Evolutionary conservation across 2,329 filamentous ascomycete genomes (phyloP).

Genomic region (Microdochium trichocladiopsis): DNA sequence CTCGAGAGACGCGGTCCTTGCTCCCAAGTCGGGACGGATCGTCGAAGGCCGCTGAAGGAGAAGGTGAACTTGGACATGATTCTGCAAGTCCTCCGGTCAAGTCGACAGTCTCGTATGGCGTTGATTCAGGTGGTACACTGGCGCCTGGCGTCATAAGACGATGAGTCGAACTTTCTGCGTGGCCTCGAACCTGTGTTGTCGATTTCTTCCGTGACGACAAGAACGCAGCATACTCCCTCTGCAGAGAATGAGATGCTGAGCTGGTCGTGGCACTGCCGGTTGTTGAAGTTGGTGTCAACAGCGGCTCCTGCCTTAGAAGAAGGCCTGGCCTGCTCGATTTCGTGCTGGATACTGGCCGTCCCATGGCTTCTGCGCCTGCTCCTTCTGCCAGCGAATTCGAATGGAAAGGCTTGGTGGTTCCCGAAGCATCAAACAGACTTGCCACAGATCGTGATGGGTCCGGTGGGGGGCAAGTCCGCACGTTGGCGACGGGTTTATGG

Average conservation of each 20-base stretch:
- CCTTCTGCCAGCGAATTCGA: constrained; percentile 10
- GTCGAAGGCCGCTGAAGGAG: constrained; percentile 13
- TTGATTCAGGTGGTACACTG: constrained; percentile 17
- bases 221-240: constrained; percentile 26
- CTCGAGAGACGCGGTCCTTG: no score
- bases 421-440: constrained; percentile 3
- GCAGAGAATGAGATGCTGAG: constrained; percentile 14
- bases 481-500: constrained; percentile 4
- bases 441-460: constrained; percentile 12
- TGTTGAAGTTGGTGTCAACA: constrained; percentile 32
- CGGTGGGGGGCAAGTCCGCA: constrained; percentile 11
- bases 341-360: constrained; percentile 32
- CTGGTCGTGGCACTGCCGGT: constrained; percentile 9
- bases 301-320: constrained; percentile 31
- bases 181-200: constrained; percentile 9
- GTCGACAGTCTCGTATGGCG: constrained; percentile 20
- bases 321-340: constrained; percentile 37
- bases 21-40: constrained; percentile 13
- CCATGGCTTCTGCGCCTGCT: constrained; percentile 28
- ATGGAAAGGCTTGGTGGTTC: constrained; percentile 4
- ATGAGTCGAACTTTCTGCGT: constrained; percentile 9
- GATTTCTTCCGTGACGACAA: constrained; percentile 13
- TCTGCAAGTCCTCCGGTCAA: constrained; percentile 20
- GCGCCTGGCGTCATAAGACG: constrained; percentile 16
- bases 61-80: constrained; percentile 14